Conservation (phyloP, 352 stramenopile genomes). For the Phytopythium ostracodes region DNA sequence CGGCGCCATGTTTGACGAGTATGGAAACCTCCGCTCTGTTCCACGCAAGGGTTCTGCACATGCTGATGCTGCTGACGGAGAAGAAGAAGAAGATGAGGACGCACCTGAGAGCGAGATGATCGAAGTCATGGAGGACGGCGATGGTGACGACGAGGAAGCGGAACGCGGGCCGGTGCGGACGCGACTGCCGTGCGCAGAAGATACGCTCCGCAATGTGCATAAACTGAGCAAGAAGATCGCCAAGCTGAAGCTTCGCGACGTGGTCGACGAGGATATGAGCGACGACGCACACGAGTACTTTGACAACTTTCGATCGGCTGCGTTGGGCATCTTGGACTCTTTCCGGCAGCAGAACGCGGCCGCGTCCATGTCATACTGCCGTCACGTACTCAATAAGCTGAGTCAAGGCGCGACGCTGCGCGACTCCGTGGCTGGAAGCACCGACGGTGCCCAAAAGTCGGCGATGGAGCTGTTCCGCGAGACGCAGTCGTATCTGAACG, state of each 20-base stretch:
- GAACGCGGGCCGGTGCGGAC: conserved; percentile 40
- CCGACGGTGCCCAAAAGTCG: conserved; percentile 39
- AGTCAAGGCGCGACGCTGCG: conserved; percentile 23
- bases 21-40: conserved; percentile 59
- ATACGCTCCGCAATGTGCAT: conserved; percentile 57
- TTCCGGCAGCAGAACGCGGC: conserved; percentile 76
- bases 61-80: conserved; percentile 11
- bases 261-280: conserved; percentile 63
- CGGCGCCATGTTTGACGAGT: conserved; percentile 74
- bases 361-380: conserved; percentile 81
- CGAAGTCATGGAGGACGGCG: conserved; percentile 55
- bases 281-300: conserved; percentile 67
- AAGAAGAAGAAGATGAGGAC: conserved; percentile 31
- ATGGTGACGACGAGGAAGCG: conserved; percentile 13
- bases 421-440: conserved; percentile 6
- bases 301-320: conserved; percentile 49
- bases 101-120: conserved; percentile 57
- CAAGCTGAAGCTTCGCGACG: conserved; percentile 69
- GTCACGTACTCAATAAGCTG: conserved; percentile 51
- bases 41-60: conserved; percentile 18
- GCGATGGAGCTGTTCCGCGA: conserved; percentile 73
- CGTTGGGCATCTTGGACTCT: conserved; percentile 38
- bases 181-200: conserved; percentile 58
- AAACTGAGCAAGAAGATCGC: conserved; percentile 65
- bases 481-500: conserved; percentile 57